Conservation (phyloP, 805 yeast genomes). For the Komagataella ulmi region DNA sequence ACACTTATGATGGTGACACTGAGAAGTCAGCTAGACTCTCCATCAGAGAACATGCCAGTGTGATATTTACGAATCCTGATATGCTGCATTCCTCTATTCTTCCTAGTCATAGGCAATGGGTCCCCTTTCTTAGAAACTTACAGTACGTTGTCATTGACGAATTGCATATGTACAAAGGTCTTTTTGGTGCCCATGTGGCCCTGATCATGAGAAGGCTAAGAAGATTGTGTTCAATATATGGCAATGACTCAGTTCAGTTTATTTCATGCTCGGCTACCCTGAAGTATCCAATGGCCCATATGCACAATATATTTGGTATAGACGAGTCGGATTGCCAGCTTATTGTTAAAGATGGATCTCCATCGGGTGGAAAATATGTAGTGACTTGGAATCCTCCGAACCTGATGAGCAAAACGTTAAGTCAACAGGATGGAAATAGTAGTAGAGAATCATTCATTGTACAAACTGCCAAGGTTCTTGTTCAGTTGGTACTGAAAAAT, state of each 20-base stretch:
- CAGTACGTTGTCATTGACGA: slow-evolving; percentile 73
- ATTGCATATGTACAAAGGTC: slow-evolving; percentile 77
- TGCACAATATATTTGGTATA: slow-evolving; percentile 64
- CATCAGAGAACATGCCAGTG: slow-evolving; percentile 53
- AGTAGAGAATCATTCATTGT: slow-evolving; percentile 44
- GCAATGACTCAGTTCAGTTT: slow-evolving; percentile 44
- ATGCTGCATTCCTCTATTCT: slow-evolving; percentile 76
- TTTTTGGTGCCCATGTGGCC: slow-evolving; percentile 90
- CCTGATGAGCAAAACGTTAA: slow-evolving; percentile 16
- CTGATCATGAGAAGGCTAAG: slow-evolving; percentile 69
- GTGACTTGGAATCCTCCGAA: slow-evolving; percentile 81
- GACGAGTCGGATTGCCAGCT: slow-evolving; percentile 34
- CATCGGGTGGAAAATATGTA: slow-evolving; percentile 62
- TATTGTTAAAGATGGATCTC: slow-evolving; percentile 76
- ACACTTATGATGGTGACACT: slow-evolving; percentile 93
- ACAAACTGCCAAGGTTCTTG: slow-evolving; percentile 66
- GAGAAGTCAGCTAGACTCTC: slow-evolving; percentile 35
- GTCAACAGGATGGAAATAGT: slow-evolving; percentile 37
- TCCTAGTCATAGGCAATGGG: slow-evolving; percentile 71
- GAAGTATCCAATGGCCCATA: slow-evolving; percentile 57
- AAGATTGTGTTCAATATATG: slow-evolving; percentile 42
- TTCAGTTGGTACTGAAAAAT: slow-evolving; percentile 46
- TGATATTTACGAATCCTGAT: slow-evolving; percentile 92
- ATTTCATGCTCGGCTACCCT: slow-evolving; percentile 94
- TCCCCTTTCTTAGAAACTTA: slow-evolving; percentile 46